Evolutionary conservation across 2,329 filamentous ascomycete species (phyloP).

Genomic region (Graphilbum sp.): DNA sequence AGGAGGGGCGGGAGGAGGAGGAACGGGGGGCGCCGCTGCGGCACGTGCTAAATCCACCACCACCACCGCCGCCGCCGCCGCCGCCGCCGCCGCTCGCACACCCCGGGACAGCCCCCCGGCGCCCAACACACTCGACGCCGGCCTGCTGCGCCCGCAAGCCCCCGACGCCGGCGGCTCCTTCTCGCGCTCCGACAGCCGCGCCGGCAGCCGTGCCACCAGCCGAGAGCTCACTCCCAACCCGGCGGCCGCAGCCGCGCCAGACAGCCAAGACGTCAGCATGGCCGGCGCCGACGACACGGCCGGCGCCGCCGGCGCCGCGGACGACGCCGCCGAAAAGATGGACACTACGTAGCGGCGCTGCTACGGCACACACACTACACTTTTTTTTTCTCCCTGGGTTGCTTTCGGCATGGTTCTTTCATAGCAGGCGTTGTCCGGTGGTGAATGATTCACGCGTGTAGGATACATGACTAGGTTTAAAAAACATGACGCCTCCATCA

Average conservation of each 20-base stretch:
- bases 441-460: too few relatives aligned
- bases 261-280: slow-evolving; percentile 41
- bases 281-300: slow-evolving; percentile 23
- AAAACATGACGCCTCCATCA: too few relatives aligned
- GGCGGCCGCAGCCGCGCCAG: slow-evolving; percentile 9
- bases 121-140: slow-evolving; percentile 12
- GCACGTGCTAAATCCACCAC: too few relatives aligned
- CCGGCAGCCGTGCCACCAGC: slow-evolving; percentile 1
- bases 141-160: slow-evolving; percentile 16
- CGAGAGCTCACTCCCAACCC: slow-evolving; percentile 21
- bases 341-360: slow-evolving; percentile 34
- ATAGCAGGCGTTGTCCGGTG: too few relatives aligned
- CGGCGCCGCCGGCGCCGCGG: slow-evolving; percentile 7
- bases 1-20: too few relatives aligned
- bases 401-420: too few relatives aligned
- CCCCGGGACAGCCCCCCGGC: not conserved
- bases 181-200: slow-evolving; percentile 21
- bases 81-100: not conserved
- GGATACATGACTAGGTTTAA: too few relatives aligned
- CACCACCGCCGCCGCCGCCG: too few relatives aligned
- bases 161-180: slow-evolving; percentile 17
- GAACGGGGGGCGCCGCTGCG: not conserved
- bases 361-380: too few relatives aligned
- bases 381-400: too few relatives aligned
- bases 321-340: slow-evolving; percentile 44